Percentiles rank a stretch among this genome's conserved stretches.
Conservation (phyloP, 2,329 filamentous ascomycete genomes). For the Apiospora pterosperma region DNA sequence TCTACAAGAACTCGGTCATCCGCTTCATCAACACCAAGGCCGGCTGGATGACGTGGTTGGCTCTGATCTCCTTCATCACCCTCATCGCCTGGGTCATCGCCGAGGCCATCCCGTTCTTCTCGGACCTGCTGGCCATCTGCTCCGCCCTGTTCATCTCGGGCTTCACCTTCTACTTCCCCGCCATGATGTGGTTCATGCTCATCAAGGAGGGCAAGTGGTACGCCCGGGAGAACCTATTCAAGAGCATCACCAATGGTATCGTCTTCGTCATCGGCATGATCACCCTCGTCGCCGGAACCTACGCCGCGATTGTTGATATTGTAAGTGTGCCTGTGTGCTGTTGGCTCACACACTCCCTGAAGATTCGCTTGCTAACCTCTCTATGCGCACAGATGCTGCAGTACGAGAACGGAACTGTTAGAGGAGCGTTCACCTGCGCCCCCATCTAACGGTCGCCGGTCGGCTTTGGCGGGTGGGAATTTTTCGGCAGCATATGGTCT, state of each 20-base stretch:
- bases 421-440: neutral
- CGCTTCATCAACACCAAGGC: constrained; percentile 31
- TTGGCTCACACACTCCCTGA: neutral
- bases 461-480: neutral
- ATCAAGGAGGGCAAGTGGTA: constrained; percentile 25
- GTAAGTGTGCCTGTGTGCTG: no score
- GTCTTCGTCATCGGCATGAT: constrained; percentile 27
- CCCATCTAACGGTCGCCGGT: neutral
- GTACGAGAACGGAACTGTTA: neutral
- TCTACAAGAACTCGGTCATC: constrained; percentile 26
- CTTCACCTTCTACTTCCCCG: constrained; percentile 36
- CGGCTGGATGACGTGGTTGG: constrained; percentile 48
- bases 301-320: constrained; percentile 28
- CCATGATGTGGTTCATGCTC: constrained; percentile 31
- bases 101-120: constrained; percentile 71
- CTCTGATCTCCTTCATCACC: constrained; percentile 56
- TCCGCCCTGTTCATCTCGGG: constrained; percentile 49
- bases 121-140: constrained; percentile 56
- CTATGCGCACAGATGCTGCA: constrained; percentile 1
- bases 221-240: constrained; percentile 22
- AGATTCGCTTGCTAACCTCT: neutral
- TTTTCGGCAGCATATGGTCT: neutral
- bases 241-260: constrained; percentile 18
- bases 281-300: constrained; percentile 28
- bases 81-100: constrained; percentile 67